Evolutionary conservation across 495 filamentous ascomycete species (phyloP).

Genomic region (Aspergillus sparsus): DNA sequence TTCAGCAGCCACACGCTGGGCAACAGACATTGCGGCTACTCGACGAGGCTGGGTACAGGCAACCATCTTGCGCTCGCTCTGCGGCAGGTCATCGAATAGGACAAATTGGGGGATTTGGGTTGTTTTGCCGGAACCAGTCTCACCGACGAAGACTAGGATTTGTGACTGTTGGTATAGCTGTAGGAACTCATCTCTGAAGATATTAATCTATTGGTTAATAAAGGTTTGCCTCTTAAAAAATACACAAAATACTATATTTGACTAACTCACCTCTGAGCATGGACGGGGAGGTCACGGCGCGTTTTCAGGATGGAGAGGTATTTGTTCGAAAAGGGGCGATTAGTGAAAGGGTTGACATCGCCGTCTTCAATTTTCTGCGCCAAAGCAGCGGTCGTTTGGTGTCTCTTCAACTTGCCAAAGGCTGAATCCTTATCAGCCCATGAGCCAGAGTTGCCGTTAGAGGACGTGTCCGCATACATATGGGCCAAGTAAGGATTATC

Average conservation of each 20-base stretch:
- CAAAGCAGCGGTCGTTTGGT: constrained; percentile 76
- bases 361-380: constrained; percentile 76
- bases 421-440: constrained; percentile 41
- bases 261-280: constrained; percentile 71
- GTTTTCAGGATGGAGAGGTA: constrained; percentile 88
- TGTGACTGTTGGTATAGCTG: constrained; percentile 88
- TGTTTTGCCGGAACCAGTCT: constrained; percentile 98
- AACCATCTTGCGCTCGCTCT: constrained; percentile 79
- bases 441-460: constrained; percentile 41
- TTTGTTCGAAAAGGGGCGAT: constrained; percentile 68
- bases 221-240: not conserved
- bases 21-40: constrained; percentile 98
- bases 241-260: not conserved
- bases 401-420: constrained; percentile 69
- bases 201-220: not conserved
- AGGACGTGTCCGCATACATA: constrained; percentile 63
- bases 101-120: constrained; percentile 99
- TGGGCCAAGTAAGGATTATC: constrained; percentile 91
- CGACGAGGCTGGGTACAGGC: constrained; percentile 97
- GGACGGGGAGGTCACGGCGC: constrained; percentile 83
- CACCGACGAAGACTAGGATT: constrained; percentile 97
- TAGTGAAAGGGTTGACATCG: constrained; percentile 82
- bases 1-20: constrained; percentile 95
- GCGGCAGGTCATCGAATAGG: constrained; percentile 92
- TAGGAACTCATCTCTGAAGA: constrained; percentile 88